Conservation (phyloP, 352 stramenopile species). For the Globisporangium emineosum region DNA sequence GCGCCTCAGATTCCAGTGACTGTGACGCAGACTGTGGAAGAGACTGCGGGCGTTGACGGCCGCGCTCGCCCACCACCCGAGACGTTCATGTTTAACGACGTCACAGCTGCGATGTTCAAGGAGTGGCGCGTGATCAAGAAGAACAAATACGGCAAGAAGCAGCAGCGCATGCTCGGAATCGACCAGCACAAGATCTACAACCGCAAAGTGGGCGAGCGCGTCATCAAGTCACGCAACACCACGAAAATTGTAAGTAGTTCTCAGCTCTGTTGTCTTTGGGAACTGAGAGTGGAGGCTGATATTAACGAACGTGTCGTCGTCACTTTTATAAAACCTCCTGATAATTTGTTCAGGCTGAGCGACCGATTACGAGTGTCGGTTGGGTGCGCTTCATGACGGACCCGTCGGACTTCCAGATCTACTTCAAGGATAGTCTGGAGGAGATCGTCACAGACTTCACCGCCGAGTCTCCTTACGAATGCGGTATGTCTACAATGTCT, state of each 20-base stretch:
- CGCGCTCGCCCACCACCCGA: constrained; percentile 70
- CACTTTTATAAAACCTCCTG: neutral
- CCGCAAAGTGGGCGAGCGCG: constrained; percentile 86
- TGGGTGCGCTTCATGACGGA: constrained; percentile 87
- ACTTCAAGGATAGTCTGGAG: constrained; percentile 87
- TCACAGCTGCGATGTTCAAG: constrained; percentile 88
- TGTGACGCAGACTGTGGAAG: constrained; percentile 61
- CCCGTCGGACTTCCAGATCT: constrained; percentile 86
- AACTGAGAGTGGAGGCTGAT: neutral
- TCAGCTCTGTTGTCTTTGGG: neutral
- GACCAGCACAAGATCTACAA: constrained; percentile 90
- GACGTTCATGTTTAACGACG: constrained; percentile 91
- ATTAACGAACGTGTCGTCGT: neutral
- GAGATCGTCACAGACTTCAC: constrained; percentile 89
- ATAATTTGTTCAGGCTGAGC: constrained; percentile 52
- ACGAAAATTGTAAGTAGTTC: constrained; percentile 83
- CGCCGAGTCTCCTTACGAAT: constrained; percentile 88
- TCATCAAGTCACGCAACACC: constrained; percentile 87
- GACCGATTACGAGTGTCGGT: constrained; percentile 80
- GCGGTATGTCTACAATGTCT: constrained; percentile 71
- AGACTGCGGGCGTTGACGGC: constrained; percentile 61
- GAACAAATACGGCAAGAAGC: constrained; percentile 90
- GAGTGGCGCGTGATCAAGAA: constrained; percentile 91
- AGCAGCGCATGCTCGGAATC: constrained; percentile 86
- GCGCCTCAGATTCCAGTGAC: constrained; percentile 70